Conservation (phyloP, 1,284 basidiomycete species). For the Clitocybe nebularis region DNA sequence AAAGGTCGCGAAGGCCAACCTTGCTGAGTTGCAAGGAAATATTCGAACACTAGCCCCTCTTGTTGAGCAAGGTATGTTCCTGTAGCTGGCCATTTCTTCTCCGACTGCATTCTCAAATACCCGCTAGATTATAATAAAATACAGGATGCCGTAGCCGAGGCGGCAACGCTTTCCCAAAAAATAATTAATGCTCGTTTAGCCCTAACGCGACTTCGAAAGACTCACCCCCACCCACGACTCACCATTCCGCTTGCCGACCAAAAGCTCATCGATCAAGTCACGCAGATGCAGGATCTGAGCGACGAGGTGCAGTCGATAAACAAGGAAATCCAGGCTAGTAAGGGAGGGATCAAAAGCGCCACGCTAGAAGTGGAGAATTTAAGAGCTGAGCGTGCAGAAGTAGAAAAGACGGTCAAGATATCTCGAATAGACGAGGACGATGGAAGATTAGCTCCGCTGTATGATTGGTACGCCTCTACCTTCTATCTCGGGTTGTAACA, state of each 20-base stretch:
- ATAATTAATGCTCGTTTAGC: constrained; percentile 79
- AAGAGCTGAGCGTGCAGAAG: constrained; percentile 59
- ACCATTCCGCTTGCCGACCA: constrained; percentile 70
- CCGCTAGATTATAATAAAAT: constrained; percentile 55
- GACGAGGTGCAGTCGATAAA: constrained; percentile 60
- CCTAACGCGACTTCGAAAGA: constrained; percentile 72
- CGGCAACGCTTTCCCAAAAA: constrained; percentile 59
- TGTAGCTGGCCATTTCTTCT: constrained; percentile 1
- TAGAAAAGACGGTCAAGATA: constrained; percentile 64
- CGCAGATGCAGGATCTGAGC: constrained; percentile 69
- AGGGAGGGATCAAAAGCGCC: constrained; percentile 54
- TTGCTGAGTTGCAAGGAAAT: constrained; percentile 59
- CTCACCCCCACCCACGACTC: constrained; percentile 72
- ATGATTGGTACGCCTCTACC: constrained; percentile 55
- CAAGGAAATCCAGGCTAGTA: constrained; percentile 50
- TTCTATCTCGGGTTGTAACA: not conserved
- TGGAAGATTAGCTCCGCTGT: constrained; percentile 54
- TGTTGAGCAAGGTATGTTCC: constrained; percentile 63
- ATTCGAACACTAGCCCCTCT: constrained; percentile 58
- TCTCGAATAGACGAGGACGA: constrained; percentile 66
- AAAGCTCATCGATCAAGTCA: constrained; percentile 66
- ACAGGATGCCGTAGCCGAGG: constrained; percentile 49
- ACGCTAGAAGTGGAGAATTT: constrained; percentile 62
- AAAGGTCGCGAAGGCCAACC: constrained; percentile 57
- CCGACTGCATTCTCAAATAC: not conserved